Evolutionary conservation across 768 basidiomycete genomes (phyloP).

Genomic region (Pisolithus albus): DNA sequence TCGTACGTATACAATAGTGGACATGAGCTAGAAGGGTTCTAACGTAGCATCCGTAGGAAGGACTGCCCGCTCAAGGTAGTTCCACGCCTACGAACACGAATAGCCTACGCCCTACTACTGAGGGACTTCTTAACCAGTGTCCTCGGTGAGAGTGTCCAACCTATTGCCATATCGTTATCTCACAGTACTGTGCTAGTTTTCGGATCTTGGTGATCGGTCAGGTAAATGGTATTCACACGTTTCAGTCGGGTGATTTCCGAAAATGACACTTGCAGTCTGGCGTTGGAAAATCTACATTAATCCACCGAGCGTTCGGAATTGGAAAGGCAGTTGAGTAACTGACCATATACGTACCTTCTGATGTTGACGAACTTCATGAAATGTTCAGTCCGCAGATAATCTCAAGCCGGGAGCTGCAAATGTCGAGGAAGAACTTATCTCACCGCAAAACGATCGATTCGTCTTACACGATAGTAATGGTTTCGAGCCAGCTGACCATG

Average conservation of each 20-base stretch:
- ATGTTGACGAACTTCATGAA: background rate
- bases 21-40: too few species aligned
- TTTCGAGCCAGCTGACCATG: too few species aligned
- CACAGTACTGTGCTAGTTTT: background rate
- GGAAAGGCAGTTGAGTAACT: background rate
- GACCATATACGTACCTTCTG: background rate
- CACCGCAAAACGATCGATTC: too few species aligned
- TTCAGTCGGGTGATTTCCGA: background rate
- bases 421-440: too few species aligned
- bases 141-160: constrained; percentile 1
- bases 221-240: background rate
- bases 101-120: background rate
- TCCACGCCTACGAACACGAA: background rate
- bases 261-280: background rate
- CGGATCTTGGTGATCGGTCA: constrained; percentile 6
- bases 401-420: too few species aligned
- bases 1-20: too few species aligned
- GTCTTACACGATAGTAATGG: too few species aligned
- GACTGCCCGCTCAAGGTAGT: too few species aligned
- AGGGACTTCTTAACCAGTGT: background rate
- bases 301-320: constrained; percentile 1
- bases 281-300: constrained; percentile 4
- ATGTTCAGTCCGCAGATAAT: background rate
- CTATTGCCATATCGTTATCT: background rate
- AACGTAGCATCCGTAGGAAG: too few species aligned